These are phyloP conservation scores for Malus hybrid DNA, from an alignment of 331 rosid genomes.

Conservation along the genomic window DNA sequence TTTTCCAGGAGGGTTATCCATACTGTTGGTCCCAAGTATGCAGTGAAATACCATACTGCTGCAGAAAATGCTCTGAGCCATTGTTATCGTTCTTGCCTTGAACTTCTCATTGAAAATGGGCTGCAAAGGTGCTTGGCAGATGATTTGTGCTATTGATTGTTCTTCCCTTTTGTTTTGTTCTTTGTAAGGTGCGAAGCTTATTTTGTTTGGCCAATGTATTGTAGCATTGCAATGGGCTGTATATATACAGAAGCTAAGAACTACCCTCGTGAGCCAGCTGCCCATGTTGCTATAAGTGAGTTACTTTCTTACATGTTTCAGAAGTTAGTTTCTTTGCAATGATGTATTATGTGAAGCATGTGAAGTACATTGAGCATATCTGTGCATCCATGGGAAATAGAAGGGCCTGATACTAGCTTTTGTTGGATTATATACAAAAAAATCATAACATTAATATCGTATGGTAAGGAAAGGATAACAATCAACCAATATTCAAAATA, in stretches of 20 bases:
- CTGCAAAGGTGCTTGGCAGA: conserved; percentile 56
- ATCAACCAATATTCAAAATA: not conserved
- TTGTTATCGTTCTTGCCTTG: conserved; percentile 94
- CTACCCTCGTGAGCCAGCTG: conserved; percentile 98
- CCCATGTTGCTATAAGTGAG: conserved; percentile 96
- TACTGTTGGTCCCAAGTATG: conserved; percentile 97
- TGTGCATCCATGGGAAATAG: not conserved
- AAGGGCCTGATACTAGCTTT: not conserved
- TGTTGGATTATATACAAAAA: not conserved
- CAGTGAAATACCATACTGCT: conserved; percentile 89
- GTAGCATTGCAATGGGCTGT: conserved; percentile 93
- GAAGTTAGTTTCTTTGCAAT: not conserved
- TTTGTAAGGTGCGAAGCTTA: conserved; percentile 9
- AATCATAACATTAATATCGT: not conserved
- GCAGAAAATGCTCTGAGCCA: conserved; percentile 98
- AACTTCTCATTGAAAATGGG: conserved; percentile 79
- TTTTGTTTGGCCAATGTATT: conserved; percentile 14
- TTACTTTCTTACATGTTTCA: conserved; percentile 17
- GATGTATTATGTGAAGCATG: not conserved
- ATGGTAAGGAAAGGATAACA: not conserved
- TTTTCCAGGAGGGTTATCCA: conserved; percentile 78
- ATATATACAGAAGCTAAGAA: conserved; percentile 85
- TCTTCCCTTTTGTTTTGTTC: conserved; percentile 5
- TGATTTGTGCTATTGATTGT: conserved; percentile 8
- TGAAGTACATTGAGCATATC: not conserved